Evolutionary conservation across 768 basidiomycete species (phyloP).

Genomic region (Suillus bovinus): DNA sequence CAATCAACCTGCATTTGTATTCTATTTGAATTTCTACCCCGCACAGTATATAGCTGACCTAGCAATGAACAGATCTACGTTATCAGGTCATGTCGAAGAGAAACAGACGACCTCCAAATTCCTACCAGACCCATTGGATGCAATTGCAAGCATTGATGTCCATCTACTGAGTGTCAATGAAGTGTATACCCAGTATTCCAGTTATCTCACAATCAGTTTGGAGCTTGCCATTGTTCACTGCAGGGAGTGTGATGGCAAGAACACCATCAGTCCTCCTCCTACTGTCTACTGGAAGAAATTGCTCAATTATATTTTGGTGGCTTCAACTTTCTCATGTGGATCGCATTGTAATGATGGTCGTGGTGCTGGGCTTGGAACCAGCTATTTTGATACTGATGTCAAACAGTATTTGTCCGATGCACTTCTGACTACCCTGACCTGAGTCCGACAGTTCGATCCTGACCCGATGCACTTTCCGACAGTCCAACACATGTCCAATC

Average conservation of each 20-base stretch:
- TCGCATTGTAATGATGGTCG: no score
- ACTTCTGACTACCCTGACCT: no score
- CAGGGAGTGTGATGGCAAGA: constrained; percentile 46
- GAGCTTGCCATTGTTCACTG: constrained; percentile 51
- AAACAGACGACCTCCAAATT: constrained; percentile 1
- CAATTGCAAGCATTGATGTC: constrained; percentile 42
- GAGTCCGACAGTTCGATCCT: no score
- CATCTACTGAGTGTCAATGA: constrained; percentile 41
- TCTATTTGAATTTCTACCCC: no score
- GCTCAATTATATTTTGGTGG: constrained; percentile 53
- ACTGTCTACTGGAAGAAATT: constrained; percentile 45
- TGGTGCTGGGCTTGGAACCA: no score
- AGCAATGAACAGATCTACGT: constrained; percentile 26
- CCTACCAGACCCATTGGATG: constrained; percentile 26
- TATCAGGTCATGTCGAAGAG: constrained; percentile 36
- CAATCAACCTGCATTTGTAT: no score
- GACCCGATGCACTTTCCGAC: no score
- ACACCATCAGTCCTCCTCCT: constrained; percentile 50
- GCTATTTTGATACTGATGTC: no score
- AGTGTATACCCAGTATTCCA: constrained; percentile 43
- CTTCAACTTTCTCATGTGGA: background rate
- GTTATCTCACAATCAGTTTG: constrained; percentile 47
- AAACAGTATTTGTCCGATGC: no score
- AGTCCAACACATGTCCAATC: no score
- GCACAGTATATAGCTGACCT: background rate